A percentile compares a stretch with the other conserved stretches of the same genome.
Conservation (phyloP, 2,329 filamentous ascomycete species). For the Colletotrichum endophyticum region DNA sequence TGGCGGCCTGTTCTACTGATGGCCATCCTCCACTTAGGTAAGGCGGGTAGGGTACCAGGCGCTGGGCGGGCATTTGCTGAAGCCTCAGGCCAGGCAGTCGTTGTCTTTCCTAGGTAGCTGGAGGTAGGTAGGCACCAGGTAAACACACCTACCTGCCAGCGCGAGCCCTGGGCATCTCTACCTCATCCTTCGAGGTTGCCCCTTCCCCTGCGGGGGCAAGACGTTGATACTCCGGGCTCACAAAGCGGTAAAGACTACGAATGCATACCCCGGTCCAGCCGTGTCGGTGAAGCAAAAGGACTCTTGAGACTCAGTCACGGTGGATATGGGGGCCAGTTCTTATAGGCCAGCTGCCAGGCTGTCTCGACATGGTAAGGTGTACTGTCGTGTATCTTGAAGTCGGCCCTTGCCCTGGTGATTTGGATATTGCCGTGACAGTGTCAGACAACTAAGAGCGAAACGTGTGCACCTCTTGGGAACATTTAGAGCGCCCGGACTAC, state of each 20-base stretch:
- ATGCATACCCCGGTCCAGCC: background rate
- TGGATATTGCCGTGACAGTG: background rate
- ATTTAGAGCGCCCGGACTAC: background rate
- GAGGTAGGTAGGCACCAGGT: background rate
- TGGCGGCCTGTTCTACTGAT: background rate
- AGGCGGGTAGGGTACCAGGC: background rate
- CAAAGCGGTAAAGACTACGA: background rate
- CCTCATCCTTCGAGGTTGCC: background rate
- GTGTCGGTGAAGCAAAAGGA: background rate
- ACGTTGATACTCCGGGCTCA: background rate
- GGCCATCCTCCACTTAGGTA: background rate
- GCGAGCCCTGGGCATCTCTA: background rate
- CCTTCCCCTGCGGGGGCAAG: background rate
- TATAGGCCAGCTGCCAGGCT: background rate
- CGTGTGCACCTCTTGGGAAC: background rate
- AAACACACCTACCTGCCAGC: background rate
- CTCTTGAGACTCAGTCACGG: background rate
- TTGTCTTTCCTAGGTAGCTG: background rate
- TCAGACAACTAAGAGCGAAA: background rate
- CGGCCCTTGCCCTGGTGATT: background rate
- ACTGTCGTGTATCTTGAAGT: background rate
- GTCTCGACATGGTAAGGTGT: background rate
- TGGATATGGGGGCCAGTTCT: background rate
- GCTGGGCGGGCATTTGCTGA: background rate
- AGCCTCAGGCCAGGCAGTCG: background rate